Conservation (phyloP, 1,284 basidiomycete species). For the Cystobasidium pallidum region DNA sequence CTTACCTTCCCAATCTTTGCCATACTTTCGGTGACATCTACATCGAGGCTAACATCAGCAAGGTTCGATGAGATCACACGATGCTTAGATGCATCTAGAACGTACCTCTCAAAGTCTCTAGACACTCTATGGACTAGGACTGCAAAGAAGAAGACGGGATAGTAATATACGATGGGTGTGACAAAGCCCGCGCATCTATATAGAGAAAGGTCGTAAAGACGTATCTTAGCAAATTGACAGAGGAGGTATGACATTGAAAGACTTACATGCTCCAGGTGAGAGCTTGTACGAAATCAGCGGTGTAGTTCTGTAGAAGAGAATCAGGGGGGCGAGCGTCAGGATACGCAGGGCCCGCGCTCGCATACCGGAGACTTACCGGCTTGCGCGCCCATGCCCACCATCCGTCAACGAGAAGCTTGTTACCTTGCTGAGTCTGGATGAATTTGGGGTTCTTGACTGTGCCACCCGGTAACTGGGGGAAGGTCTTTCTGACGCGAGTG, state of each 20-base stretch:
- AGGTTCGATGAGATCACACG: no score
- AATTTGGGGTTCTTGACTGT: slow-evolving; percentile 85
- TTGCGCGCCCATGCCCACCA: slow-evolving; percentile 91
- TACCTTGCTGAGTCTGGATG: slow-evolving; percentile 91
- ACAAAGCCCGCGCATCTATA: slow-evolving; percentile 70
- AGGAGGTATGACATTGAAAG: not conserved
- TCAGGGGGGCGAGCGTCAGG: no score
- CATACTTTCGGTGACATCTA: slow-evolving; percentile 87
- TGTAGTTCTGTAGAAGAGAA: slow-evolving; percentile 53
- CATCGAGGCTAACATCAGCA: slow-evolving; percentile 49
- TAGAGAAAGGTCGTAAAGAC: not conserved
- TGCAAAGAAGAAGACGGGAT: slow-evolving; percentile 87
- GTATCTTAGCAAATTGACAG: no score
- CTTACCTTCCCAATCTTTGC: slow-evolving; percentile 80
- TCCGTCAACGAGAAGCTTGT: slow-evolving; percentile 68
- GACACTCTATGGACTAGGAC: slow-evolving; percentile 85
- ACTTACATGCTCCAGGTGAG: slow-evolving; percentile 49
- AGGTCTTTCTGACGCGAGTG: slow-evolving; percentile 80
- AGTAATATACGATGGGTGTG: slow-evolving; percentile 91
- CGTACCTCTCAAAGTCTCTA: slow-evolving; percentile 84
- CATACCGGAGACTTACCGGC: slow-evolving; percentile 63
- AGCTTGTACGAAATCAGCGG: slow-evolving; percentile 55
- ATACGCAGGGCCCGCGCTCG: no score
- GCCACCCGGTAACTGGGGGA: slow-evolving; percentile 89
- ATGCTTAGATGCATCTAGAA: slow-evolving; percentile 29